Conservation (phyloP, 2,329 filamentous ascomycete genomes). For the Tolypocladium guangdongense region DNA sequence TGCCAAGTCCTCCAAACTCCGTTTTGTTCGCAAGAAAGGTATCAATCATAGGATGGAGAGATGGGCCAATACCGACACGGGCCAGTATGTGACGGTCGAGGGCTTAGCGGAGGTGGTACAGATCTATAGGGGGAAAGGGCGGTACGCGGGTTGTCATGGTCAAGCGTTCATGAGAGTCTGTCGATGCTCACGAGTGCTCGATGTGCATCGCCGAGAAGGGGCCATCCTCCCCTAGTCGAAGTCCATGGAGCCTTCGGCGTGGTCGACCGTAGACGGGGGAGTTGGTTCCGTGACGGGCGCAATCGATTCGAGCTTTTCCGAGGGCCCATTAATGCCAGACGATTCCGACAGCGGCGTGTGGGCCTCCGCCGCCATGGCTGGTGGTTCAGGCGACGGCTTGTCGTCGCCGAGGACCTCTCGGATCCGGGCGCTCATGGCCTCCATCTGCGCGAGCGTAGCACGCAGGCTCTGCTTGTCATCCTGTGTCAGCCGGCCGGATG, state of each 20-base stretch:
- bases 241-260: constrained; percentile 27
- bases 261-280: constrained; percentile 27
- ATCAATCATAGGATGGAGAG: neutral
- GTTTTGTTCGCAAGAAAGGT: neutral
- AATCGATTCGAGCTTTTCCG: constrained; percentile 19
- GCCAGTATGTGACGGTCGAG: neutral
- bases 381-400: constrained; percentile 8
- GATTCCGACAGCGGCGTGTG: constrained; percentile 16
- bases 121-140: neutral
- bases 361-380: constrained; percentile 11
- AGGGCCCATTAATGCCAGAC: constrained; percentile 5
- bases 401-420: constrained; percentile 26
- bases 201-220: neutral
- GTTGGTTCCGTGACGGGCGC: constrained; percentile 25
- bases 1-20: neutral
- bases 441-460: constrained; percentile 35
- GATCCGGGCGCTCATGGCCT: constrained; percentile 32
- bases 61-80: neutral
- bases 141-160: neutral
- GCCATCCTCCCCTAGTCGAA: constrained; percentile 18
- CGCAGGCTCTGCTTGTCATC: constrained; percentile 34
- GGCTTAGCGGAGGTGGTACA: neutral
- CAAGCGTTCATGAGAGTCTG: neutral
- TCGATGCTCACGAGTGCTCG: neutral
- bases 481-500: constrained; percentile 25